Percentiles rank a stretch among this genome's conserved stretches.
Evolutionary conservation across 768 basidiomycete species (phyloP).

Genomic region (Hydnomerulius pinastri): DNA sequence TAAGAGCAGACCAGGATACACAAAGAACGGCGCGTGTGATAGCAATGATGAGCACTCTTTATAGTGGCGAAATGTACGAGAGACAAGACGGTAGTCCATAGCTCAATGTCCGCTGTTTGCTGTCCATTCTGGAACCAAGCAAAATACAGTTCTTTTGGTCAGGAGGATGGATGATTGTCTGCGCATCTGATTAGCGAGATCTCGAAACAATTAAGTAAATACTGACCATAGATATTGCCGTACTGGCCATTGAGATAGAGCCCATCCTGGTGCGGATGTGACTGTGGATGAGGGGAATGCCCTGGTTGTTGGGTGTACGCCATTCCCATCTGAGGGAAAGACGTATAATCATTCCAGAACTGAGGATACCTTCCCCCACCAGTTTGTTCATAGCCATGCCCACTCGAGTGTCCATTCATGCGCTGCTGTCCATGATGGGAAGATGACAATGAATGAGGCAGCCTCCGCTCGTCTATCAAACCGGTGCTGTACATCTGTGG

Average conservation of each 20-base stretch:
- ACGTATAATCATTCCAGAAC: slow-evolving; percentile 57
- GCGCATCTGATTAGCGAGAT: neutral
- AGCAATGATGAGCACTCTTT: neutral
- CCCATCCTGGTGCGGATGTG: slow-evolving; percentile 16
- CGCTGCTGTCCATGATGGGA: slow-evolving; percentile 21
- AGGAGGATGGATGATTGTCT: slow-evolving; percentile 8
- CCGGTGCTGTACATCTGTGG: slow-evolving; percentile 79
- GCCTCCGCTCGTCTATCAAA: slow-evolving; percentile 53
- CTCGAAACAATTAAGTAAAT: neutral
- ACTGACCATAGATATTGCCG: slow-evolving; percentile 31
- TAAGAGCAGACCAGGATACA: no score
- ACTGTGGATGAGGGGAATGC: slow-evolving; percentile 5
- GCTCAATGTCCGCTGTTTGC: neutral
- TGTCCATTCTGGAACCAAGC: no score
- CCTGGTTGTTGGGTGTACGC: slow-evolving; percentile 32
- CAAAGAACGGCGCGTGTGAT: neutral
- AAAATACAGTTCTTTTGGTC: neutral
- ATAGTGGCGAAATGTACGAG: neutral
- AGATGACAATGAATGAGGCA: slow-evolving; percentile 9
- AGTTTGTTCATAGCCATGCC: slow-evolving; percentile 20
- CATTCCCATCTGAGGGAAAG: slow-evolving; percentile 50
- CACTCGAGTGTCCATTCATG: slow-evolving; percentile 15
- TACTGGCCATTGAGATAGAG: slow-evolving; percentile 29
- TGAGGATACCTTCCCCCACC: slow-evolving; percentile 45
- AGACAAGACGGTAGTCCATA: neutral